These are phyloP conservation scores for Protea cynaroides DNA, from an alignment of 164 flowering plant species.

Conservation along the genomic window DNA sequence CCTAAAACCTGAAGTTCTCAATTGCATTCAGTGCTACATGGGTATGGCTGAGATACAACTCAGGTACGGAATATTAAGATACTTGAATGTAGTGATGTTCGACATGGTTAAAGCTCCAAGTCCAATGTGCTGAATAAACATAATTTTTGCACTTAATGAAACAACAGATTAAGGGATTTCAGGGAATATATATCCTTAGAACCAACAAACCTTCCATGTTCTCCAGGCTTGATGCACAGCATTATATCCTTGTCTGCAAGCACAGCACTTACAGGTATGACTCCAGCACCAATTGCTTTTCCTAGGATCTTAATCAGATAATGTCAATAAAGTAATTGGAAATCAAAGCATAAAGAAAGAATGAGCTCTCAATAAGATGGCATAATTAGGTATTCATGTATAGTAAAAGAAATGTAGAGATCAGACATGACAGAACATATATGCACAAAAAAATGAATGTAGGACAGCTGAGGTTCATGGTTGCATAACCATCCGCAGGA, in stretches of 20 bases:
- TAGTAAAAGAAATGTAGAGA: too few species aligned
- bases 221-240: constrained; percentile 90
- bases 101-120: too few species aligned
- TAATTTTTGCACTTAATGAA: too few species aligned
- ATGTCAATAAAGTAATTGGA: constrained; percentile 4
- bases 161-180: neutral
- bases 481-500: too few species aligned
- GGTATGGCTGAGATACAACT: too few species aligned
- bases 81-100: too few species aligned
- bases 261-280: constrained; percentile 90
- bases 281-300: constrained; percentile 97
- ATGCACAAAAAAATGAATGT: too few species aligned
- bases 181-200: constrained; percentile 2
- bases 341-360: neutral
- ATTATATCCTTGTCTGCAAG: constrained; percentile 93
- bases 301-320: constrained; percentile 64
- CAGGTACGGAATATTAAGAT: too few species aligned
- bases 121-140: too few species aligned
- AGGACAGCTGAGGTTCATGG: too few species aligned
- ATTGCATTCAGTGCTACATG: neutral
- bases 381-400: neutral
- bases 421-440: too few species aligned
- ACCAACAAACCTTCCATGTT: constrained; percentile 85
- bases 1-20: neutral
- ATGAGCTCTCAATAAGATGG: neutral